Evolutionary conservation across 1,284 basidiomycete species (phyloP).

Genomic region (Mrakiaceae sp.): DNA sequence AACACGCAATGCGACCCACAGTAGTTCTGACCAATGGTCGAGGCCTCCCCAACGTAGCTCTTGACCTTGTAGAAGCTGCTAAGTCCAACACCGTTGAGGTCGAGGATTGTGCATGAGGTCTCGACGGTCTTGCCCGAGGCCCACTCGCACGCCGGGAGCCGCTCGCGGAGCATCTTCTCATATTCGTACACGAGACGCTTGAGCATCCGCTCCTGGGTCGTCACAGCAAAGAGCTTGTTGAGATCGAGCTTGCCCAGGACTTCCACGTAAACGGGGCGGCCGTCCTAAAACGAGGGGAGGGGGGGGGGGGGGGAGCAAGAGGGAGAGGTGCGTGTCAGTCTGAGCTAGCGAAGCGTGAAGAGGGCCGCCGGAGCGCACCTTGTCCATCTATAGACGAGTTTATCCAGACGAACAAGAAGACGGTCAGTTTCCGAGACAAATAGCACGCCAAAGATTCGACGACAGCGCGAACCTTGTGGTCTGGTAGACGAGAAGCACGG

Average conservation of each 20-base stretch:
- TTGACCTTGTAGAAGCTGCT: constrained; percentile 83
- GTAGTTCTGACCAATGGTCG: constrained; percentile 75
- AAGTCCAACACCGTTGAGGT: constrained; percentile 72
- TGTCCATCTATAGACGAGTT: constrained; percentile 65
- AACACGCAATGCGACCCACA: constrained; percentile 35
- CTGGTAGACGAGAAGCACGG: not conserved
- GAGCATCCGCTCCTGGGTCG: constrained; percentile 79
- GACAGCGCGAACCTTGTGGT: constrained; percentile 10
- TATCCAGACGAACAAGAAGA: not conserved
- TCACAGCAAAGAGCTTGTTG: constrained; percentile 64
- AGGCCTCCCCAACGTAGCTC: constrained; percentile 73
- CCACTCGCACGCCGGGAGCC: constrained; percentile 70
- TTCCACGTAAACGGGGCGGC: constrained; percentile 91
- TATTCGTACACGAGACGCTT: constrained; percentile 87
- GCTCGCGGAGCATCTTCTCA: constrained; percentile 70
- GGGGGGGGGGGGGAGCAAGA: not conserved
- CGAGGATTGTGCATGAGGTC: constrained; percentile 97
- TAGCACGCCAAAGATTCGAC: constrained; percentile 16
- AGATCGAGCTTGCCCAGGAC: constrained; percentile 83
- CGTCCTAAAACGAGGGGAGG: constrained; percentile 49
- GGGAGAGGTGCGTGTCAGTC: not conserved
- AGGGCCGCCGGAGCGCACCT: constrained; percentile 41
- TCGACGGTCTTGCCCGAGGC: constrained; percentile 75
- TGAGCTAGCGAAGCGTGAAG: not conserved
- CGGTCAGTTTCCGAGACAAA: not conserved